Evolutionary conservation across 108 stramenopile species (phyloP).

Genomic region (Cylindrotheca closterium): DNA sequence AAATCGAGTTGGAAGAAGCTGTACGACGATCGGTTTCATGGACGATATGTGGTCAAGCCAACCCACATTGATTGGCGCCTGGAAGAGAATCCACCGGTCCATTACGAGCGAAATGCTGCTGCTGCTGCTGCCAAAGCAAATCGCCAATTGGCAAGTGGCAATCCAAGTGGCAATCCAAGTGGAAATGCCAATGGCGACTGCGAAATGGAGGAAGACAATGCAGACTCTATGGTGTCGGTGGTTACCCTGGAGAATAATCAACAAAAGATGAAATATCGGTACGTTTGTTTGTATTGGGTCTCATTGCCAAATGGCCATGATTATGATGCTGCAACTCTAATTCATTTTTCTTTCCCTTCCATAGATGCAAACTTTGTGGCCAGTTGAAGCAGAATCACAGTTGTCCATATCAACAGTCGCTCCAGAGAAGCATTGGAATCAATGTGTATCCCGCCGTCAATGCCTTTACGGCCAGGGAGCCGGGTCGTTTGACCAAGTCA

Average conservation of each 20-base stretch:
- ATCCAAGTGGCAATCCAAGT: no score
- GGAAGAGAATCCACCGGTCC: constrained; percentile 48
- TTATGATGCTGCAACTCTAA: not conserved
- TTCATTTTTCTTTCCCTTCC: not conserved
- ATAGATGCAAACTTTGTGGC: constrained; percentile 80
- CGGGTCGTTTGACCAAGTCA: constrained; percentile 66
- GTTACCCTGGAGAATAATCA: constrained; percentile 12
- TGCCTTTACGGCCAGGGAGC: constrained; percentile 67
- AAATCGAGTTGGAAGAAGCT: not conserved
- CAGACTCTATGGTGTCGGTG: not conserved
- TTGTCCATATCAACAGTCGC: constrained; percentile 61
- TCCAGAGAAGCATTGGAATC: constrained; percentile 77
- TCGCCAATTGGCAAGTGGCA: not conserved
- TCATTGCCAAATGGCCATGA: no score
- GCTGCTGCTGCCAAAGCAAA: not conserved
- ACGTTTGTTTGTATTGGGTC: not conserved
- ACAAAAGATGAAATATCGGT: constrained; percentile 37
- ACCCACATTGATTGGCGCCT: constrained; percentile 74
- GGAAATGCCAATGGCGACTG: not conserved
- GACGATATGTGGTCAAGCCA: constrained; percentile 60
- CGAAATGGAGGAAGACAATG: not conserved
- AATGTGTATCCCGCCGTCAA: constrained; percentile 79
- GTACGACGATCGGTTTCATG: constrained; percentile 52
- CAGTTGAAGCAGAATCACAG: constrained; percentile 82
- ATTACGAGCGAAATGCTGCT: not conserved